These are phyloP conservation scores for Parastagonospora avenae DNA, from an alignment of 2,329 filamentous ascomycete species.

Conservation along the genomic window DNA sequence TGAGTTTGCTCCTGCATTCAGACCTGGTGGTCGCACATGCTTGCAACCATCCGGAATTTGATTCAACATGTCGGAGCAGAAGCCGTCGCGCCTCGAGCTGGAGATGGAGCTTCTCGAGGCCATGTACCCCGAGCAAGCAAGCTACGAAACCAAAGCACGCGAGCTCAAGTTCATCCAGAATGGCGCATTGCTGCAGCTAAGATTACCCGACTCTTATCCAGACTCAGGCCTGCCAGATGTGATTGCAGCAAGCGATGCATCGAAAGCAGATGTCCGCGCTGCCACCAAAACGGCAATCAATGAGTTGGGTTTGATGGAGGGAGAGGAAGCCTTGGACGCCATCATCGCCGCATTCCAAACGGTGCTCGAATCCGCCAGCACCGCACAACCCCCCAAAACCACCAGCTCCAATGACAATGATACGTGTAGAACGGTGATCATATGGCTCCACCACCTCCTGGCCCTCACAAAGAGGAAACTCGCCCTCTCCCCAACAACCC, in stretches of 20 bases:
- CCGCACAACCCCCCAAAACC: neutral
- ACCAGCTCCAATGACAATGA: neutral
- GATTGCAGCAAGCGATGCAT: slow-evolving; percentile 42
- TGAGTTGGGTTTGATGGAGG: slow-evolving; percentile 34
- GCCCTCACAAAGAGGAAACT: slow-evolving; percentile 54
- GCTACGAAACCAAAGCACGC: slow-evolving; percentile 37
- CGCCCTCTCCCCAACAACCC: slow-evolving; percentile 42
- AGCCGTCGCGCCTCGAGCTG: slow-evolving; percentile 31
- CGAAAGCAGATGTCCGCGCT: slow-evolving; percentile 46
- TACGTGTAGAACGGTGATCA: slow-evolving; percentile 46
- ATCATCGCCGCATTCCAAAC: slow-evolving; percentile 48
- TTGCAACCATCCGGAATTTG: too few species aligned
- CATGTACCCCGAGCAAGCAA: slow-evolving; percentile 52
- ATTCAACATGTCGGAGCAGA: slow-evolving; percentile 11
- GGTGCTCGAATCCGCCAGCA: slow-evolving; percentile 5
- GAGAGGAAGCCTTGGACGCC: slow-evolving; percentile 52
- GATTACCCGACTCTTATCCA: slow-evolving; percentile 49
- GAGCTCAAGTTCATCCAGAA: slow-evolving; percentile 46
- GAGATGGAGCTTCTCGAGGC: slow-evolving; percentile 52
- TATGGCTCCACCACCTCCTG: slow-evolving; percentile 55
- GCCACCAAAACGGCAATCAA: slow-evolving; percentile 35
- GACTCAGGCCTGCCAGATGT: slow-evolving; percentile 44
- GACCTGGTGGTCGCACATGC: too few species aligned
- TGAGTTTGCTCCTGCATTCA: neutral
- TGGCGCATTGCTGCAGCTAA: slow-evolving; percentile 39